Evolutionary conservation across 331 rosid species (phyloP).

Genomic region (Dryas integrifolia): DNA sequence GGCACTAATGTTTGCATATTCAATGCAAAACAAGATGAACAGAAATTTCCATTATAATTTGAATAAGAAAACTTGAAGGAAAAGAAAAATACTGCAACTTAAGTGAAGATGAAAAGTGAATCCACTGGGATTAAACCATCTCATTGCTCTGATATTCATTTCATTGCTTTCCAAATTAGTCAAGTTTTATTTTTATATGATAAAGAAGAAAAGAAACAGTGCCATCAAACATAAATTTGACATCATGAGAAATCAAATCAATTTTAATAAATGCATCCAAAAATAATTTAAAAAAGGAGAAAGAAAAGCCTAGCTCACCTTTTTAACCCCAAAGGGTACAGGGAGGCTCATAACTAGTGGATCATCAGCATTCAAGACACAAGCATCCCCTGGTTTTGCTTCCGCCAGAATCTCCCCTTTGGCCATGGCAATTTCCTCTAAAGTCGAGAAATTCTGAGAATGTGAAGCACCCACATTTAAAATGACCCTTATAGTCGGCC

Average conservation of each 20-base stretch:
- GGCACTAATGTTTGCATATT: not conserved
- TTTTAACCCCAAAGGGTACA: slow-evolving; percentile 30
- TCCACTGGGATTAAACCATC: not conserved
- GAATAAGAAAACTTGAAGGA: too few species aligned
- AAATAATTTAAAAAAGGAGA: not conserved
- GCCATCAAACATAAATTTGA: not conserved
- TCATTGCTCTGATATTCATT: too few species aligned
- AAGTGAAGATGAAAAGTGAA: not conserved
- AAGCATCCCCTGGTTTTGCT: slow-evolving; percentile 30
- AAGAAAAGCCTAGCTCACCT: slow-evolving; percentile 16
- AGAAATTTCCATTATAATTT: too few species aligned
- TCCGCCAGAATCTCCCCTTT: slow-evolving; percentile 33
- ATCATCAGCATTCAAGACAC: slow-evolving; percentile 39
- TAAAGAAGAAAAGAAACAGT: not conserved
- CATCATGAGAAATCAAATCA: not conserved
- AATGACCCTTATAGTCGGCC: slow-evolving; percentile 25
- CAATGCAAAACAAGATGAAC: not conserved
- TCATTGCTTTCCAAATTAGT: too few species aligned
- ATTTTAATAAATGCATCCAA: too few species aligned
- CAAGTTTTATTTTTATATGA: too few species aligned
- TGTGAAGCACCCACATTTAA: slow-evolving; percentile 32
- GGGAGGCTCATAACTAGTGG: slow-evolving; percentile 34
- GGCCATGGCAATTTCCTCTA: slow-evolving; percentile 32
- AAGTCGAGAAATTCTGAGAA: slow-evolving; percentile 23
- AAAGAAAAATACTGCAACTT: too few species aligned